Evolutionary conservation across 1,284 basidiomycete species (phyloP), one percentile per base, ranked within the genome.

Genomic region (Rhodofomes roseus): DNA sequence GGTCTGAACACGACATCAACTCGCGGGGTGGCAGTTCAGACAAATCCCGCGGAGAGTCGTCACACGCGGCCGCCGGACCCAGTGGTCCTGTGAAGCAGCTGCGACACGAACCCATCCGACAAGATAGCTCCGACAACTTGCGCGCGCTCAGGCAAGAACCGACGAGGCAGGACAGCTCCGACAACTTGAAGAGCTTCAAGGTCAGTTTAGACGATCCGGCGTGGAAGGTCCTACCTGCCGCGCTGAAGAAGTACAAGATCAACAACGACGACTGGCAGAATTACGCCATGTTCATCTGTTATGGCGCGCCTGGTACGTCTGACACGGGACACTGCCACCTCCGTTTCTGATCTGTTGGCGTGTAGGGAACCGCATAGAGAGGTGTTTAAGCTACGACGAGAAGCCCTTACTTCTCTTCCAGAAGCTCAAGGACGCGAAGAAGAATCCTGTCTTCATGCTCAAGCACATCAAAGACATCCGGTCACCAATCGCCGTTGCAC

Each of bases 281-380:
- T 70, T 99, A 99, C 77, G 97, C 96, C 25, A 90, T 99, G 85
- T 99, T 99, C 76, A 98, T 99, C 65, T 98, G 96, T 70, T 98
- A 96, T 73, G 96, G 94, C 16, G 89, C 90, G 61, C 83, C 93
- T 54, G 92, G 94, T 93, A 70, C 68, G 82, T 58, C n/a, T 56
- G 29, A 58, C 57, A 40, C 51, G 31, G 61, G 18, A 60, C 57
- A 27, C 51, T 29, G 40, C n/a, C 20, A 18, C 9, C 8, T 20
- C 22, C 14, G 18, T 18, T 14, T 9, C 57, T 44, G 36, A 29
- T 23, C 48, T 55, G 27, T 56, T 44, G 5, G 56, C 55, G 40
- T 23, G 40, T 64, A 90, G 88, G 87, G 54, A 89, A 86, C 66
- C 86, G 89, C 23, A 86, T 86, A 77, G 97, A 99, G 73, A 87